Conservation (phyloP, 1,284 basidiomycete species). For the Laetiporus sulphureus region DNA sequence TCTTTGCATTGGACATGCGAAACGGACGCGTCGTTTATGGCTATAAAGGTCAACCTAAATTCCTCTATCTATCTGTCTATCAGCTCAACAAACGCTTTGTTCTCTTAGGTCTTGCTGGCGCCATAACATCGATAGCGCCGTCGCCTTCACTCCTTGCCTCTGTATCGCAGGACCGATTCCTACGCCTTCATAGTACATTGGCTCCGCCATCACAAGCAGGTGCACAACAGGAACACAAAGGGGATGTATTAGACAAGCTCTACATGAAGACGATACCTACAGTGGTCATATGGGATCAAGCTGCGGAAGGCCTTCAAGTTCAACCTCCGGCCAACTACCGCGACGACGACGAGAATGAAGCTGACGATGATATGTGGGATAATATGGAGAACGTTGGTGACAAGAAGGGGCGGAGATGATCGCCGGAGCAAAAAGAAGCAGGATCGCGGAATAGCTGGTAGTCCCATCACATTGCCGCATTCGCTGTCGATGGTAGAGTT, state of each 20-base stretch:
- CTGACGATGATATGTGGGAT: constrained; percentile 42
- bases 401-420: constrained; percentile 24
- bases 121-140: constrained; percentile 56
- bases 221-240: constrained; percentile 54
- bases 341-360: constrained; percentile 30
- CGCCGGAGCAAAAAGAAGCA: constrained; percentile 14
- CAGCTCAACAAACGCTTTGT: neutral
- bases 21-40: constrained; percentile 67
- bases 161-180: constrained; percentile 59
- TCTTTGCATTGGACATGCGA: constrained; percentile 70
- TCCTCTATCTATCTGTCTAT: neutral
- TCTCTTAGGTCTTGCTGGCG: constrained; percentile 55
- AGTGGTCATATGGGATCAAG: constrained; percentile 51
- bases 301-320: constrained; percentile 39
- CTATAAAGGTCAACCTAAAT: constrained; percentile 51
- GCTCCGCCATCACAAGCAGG: constrained; percentile 45
- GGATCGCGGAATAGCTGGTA: constrained; percentile 2
- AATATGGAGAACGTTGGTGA: constrained; percentile 28
- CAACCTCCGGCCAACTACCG: constrained; percentile 1
- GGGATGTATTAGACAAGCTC: constrained; percentile 58
- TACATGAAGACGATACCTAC: constrained; percentile 67
- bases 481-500: neutral
- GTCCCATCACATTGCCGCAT: neutral
- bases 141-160: constrained; percentile 50
- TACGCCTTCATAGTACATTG: constrained; percentile 67